Conservation (phyloP, 2,329 filamentous ascomycete species). For the Aspergillus fumigatus region DNA sequence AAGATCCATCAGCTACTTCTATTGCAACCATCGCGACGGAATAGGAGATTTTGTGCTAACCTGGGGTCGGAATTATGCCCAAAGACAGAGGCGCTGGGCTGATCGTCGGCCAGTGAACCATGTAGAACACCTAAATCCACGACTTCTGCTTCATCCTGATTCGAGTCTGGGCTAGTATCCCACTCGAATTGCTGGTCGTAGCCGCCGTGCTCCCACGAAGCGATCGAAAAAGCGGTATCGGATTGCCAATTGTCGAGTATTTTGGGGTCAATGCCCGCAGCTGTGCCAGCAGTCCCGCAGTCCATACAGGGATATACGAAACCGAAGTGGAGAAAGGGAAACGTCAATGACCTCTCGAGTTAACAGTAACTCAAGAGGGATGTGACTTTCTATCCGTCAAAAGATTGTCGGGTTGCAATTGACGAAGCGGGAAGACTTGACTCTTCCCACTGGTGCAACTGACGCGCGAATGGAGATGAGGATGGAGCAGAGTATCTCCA, state of each 20-base stretch:
- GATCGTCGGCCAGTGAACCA: constrained; percentile 22
- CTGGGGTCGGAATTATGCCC: constrained; percentile 5
- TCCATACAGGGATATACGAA: constrained; percentile 30
- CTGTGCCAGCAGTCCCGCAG: constrained; percentile 31
- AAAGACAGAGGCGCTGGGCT: constrained; percentile 17
- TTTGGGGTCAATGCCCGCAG: constrained; percentile 41
- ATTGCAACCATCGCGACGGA: not conserved
- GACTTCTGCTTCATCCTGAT: constrained; percentile 33
- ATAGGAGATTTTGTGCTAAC: not conserved
- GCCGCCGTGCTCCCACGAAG: constrained; percentile 32
- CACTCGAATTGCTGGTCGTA: constrained; percentile 36
- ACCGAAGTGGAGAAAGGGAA: constrained; percentile 4
- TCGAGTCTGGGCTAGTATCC: constrained; percentile 38
- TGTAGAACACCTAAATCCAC: constrained; percentile 29
- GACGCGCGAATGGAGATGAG: not conserved
- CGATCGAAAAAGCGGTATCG: constrained; percentile 30
- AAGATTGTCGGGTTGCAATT: not conserved
- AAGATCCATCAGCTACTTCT: constrained; percentile 6
- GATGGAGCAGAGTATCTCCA: not conserved
- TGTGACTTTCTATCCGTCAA: not conserved
- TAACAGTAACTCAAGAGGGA: constrained; percentile 9
- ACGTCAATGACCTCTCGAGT: constrained; percentile 9
- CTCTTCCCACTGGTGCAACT: not conserved
- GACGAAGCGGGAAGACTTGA: not conserved
- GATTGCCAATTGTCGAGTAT: constrained; percentile 39